Evolutionary conservation across 108 stramenopile species (phyloP).

Genomic region (Nitzschia sp.): DNA sequence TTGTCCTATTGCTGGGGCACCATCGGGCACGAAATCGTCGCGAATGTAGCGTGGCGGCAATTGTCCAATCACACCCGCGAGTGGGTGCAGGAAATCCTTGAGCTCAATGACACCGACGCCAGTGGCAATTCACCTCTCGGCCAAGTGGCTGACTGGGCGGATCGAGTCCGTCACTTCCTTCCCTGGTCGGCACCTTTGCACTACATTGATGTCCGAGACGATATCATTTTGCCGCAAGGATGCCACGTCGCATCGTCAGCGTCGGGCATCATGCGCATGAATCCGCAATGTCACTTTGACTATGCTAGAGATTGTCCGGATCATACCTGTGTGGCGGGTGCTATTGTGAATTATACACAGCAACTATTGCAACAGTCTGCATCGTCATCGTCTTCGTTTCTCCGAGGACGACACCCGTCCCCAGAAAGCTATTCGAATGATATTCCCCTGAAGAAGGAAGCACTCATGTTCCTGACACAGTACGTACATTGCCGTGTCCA

Average conservation of each 20-base stretch:
- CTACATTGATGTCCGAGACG: conserved; percentile 61
- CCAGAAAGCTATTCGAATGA: background rate
- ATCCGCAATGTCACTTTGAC: conserved; percentile 35
- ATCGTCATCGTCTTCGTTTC: too few relatives aligned
- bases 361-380: conserved; percentile 24
- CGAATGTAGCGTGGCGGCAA: conserved; percentile 56
- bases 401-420: too few relatives aligned
- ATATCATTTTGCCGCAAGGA: conserved; percentile 34
- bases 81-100: conserved; percentile 30
- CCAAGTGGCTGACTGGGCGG: conserved; percentile 70
- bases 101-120: conserved; percentile 6
- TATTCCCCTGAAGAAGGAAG: conserved; percentile 4
- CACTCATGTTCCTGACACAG: conserved; percentile 64
- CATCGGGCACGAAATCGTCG: conserved; percentile 54
- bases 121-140: conserved; percentile 40
- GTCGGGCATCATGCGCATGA: too few relatives aligned
- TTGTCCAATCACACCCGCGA: conserved; percentile 29
- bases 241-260: conserved; percentile 38
- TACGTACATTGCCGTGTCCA: conserved; percentile 6
- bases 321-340: conserved; percentile 56
- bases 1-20: conserved; percentile 49
- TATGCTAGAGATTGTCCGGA: conserved; percentile 57
- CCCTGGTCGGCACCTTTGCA: conserved; percentile 52
- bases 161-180: conserved; percentile 49
- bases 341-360: conserved; percentile 55